phyloP scores from a whole-genome alignment of 768 basidiomycete genomes.

The Termitomyces titanicus region DNA sequence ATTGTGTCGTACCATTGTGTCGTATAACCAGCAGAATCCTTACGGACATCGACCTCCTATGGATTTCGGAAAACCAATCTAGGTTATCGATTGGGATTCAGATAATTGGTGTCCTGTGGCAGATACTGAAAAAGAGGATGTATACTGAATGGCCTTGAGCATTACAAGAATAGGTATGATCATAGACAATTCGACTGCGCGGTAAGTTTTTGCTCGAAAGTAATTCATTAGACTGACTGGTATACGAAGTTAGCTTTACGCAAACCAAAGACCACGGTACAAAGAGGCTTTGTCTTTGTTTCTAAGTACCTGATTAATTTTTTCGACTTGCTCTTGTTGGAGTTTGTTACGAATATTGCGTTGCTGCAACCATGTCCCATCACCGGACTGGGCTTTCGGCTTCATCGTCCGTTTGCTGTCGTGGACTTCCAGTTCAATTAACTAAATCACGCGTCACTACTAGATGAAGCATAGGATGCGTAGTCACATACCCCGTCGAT shows the following conservation, averaged over 20 bases:
- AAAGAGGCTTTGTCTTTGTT: neutral
- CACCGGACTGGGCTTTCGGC: neutral
- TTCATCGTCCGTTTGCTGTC: neutral
- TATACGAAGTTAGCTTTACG: neutral
- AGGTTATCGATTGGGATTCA: too few relatives aligned
- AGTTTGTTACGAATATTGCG: neutral
- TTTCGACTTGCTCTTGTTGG: neutral
- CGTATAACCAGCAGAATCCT: neutral
- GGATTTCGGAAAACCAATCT: too few relatives aligned
- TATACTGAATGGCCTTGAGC: neutral
- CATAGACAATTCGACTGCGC: neutral
- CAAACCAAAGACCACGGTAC: neutral
- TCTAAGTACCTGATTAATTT: too few relatives aligned
- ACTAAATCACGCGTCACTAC: neutral
- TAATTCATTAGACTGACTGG: too few relatives aligned
- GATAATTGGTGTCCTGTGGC: neutral
- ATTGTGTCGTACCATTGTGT: too few relatives aligned
- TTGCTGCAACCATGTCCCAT: neutral
- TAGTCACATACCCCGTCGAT: neutral
- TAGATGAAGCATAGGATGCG: neutral
- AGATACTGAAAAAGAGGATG: neutral
- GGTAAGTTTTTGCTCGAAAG: neutral
- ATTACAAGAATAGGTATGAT: neutral
- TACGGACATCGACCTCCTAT: neutral
- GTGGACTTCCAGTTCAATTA: neutral